A percentile compares a stretch with the other conserved stretches of the same genome.
These are phyloP conservation scores for Paradendryphiella salina DNA, from an alignment of 2,329 filamentous ascomycete species.

Conservation along the genomic window DNA sequence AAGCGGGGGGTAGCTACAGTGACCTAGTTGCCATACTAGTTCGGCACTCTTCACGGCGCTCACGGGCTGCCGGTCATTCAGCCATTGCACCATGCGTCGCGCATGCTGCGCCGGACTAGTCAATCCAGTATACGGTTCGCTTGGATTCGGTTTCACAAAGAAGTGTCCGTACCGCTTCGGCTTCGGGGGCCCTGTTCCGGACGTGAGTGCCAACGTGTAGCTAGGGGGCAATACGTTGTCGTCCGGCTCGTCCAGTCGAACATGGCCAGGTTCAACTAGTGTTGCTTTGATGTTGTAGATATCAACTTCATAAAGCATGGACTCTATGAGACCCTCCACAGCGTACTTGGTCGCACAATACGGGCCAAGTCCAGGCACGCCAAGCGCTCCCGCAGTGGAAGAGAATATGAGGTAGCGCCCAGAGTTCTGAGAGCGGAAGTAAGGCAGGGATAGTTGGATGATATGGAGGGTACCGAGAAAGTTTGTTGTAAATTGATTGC, in stretches of 20 bases:
- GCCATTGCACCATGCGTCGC: slow-evolving; percentile 89
- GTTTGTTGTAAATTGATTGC: slow-evolving; percentile 96
- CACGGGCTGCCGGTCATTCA: slow-evolving; percentile 88
- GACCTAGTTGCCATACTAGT: slow-evolving; percentile 88
- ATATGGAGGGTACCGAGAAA: slow-evolving; percentile 96
- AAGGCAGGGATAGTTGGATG: slow-evolving; percentile 82
- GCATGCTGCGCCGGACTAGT: slow-evolving; percentile 87
- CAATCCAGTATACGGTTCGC: slow-evolving; percentile 75
- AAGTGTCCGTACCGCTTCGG: slow-evolving; percentile 90
- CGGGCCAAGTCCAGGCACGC: slow-evolving; percentile 87
- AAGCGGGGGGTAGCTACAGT: slow-evolving; percentile 91
- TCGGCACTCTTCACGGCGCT: slow-evolving; percentile 92
- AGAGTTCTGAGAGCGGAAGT: slow-evolving; percentile 73
- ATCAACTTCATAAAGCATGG: slow-evolving; percentile 94
- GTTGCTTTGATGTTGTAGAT: slow-evolving; percentile 91
- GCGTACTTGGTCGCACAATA: slow-evolving; percentile 98
- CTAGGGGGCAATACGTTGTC: slow-evolving; percentile 42
- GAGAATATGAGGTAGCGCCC: slow-evolving; percentile 95
- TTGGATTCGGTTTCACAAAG: slow-evolving; percentile 76
- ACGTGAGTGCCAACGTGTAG: slow-evolving; percentile 36
- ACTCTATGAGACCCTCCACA: slow-evolving; percentile 92
- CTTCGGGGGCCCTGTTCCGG: slow-evolving; percentile 39
- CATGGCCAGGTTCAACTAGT: slow-evolving; percentile 86
- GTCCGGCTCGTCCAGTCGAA: slow-evolving; percentile 80
- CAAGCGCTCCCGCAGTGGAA: slow-evolving; percentile 87